Base-by-base conservation (phyloP, 192 early-diverging fungal species). In the Helicostylum pulchrum region DNA sequence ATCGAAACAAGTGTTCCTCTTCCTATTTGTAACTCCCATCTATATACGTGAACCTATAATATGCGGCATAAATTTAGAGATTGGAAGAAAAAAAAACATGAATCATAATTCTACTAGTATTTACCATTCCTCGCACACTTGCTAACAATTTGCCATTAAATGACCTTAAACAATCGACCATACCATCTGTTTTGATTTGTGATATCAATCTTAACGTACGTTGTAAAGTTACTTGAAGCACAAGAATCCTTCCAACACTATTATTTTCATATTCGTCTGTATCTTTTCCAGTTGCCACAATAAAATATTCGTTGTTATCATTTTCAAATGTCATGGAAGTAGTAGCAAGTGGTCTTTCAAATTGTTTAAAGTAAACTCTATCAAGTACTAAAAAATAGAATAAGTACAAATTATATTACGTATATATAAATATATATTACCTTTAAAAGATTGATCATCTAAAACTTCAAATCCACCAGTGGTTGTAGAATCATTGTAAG, bases 361-460 rank as follows among this genome's bases (percentile, higher is more conserved):
- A 62, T 20, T 53, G 53, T n/a, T 79, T 64, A 34, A 90, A 63
- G 43, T 78, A 65, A 50, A 77, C 80, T 9, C 55, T 48, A 64
- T 82, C 75, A 9, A 84, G 47, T 9, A 76, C 83, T 85, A 17
- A 47, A n/a, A n/a, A 42, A 30, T 49, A 51, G 12, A 34, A 45
- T 62, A 31, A 44, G 7, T 47, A 47, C 12, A 11, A 7, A 5
- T 11, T 30, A 23, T 32, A 26, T 19, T 12, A 31, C 12, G n/a
- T 30, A 36, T 17, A 1, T 42, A 4, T 10, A 2, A 14, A 9
- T 53, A 4, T 10, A 11, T 10, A 77, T 79, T 69, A 93, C 91
- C 65, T 46, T 89, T 88, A 85, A 87, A 91, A 0, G 78, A 83
- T 63, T 85, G 80, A 59, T 88, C 86, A 62, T 94, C 92, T 12